Evolutionary conservation across 495 filamentous ascomycete genomes (phyloP), one percentile per base, ranked within the genome.

Genomic region (Hypomontagnella monticulosa): DNA sequence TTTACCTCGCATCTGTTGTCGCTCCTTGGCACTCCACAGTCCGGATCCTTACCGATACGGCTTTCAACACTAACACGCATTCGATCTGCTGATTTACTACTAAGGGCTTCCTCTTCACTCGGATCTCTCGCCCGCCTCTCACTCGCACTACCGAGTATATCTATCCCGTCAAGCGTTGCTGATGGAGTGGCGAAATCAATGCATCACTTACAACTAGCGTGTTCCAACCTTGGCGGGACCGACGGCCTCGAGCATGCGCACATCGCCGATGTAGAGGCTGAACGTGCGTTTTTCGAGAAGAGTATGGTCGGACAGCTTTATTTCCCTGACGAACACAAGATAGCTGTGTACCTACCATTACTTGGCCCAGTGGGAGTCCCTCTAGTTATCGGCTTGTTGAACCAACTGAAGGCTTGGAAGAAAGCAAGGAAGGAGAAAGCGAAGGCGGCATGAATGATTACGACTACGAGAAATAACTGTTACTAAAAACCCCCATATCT

Each of bases 251-350:
- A 87, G 50, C 88, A 91, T 72, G 93, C 93, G 0, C 82, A 90
- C 6, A 87, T 93, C 12, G 96, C 96, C 4, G 93, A 97, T 73
- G 84, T 83, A 2, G 91, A 96, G 70, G 95, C 93, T 0, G 96
- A 99, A 77, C 88, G 89, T 50, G 95, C 93, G 3, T 99, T 99
- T 76, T 99, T 99, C 69, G 96, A 99, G 80, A 97, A 96, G 76
- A 96, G 90, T 71, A 99, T 99, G 95, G 95, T 99, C 40, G 95
- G 95, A 0, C 95, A 98, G 78, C 88, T 97, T 23, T 62, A 97
- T 91, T 85, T 99, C 92, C 95, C 95, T 1, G 96, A 99, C 71
- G 95, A 99, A 77, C 95, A 99, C 71, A 99, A 98, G 76, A 84
- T 98, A n/a, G 96, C 95, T 0, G 95, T 99, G 10, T 99, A 98